These are phyloP conservation scores for Diplotaxis tenuifolia DNA, from an alignment of 345 rosid species.

Conservation along the genomic window DNA sequence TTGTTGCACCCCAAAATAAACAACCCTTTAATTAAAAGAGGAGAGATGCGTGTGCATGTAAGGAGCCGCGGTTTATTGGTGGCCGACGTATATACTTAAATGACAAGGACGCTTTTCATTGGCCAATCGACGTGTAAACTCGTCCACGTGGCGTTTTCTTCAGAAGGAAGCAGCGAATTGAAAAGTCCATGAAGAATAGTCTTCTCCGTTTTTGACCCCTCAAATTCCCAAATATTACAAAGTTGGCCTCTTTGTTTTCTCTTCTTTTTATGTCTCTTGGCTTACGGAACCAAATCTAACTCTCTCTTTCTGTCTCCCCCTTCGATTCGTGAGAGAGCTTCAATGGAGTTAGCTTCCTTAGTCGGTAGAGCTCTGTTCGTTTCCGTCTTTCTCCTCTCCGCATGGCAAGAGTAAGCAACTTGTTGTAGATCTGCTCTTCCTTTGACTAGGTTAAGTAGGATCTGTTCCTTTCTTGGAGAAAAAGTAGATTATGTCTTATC, in stretches of 20 bases:
- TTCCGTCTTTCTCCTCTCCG: constrained; percentile 4
- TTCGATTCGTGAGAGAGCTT: background rate
- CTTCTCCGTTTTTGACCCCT: constrained; percentile 15
- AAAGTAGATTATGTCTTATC: background rate
- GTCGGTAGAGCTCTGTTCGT: constrained; percentile 44
- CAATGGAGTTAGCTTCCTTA: background rate
- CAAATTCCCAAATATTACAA: constrained; percentile 15
- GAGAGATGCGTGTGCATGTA: background rate
- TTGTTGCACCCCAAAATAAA: background rate
- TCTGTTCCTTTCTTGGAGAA: background rate
- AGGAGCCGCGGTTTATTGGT: background rate
- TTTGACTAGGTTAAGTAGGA: background rate
- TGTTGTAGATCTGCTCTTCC: constrained; percentile 8
- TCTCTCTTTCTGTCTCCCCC: constrained; percentile 9
- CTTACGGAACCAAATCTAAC: constrained; percentile 30
- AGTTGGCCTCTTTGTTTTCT: constrained; percentile 1
- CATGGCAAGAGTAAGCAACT: constrained; percentile 1
- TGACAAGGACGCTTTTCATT: background rate
- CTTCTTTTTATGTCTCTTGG: constrained; percentile 14
- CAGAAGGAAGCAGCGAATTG: constrained; percentile 4
- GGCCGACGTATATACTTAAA: background rate
- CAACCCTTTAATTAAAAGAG: no score
- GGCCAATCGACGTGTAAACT: constrained; percentile 17
- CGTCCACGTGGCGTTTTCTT: background rate
- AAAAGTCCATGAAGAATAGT: background rate